phyloP scores from a whole-genome alignment of 1,284 basidiomycete genomes.

The Puccinia horiana region DNA sequence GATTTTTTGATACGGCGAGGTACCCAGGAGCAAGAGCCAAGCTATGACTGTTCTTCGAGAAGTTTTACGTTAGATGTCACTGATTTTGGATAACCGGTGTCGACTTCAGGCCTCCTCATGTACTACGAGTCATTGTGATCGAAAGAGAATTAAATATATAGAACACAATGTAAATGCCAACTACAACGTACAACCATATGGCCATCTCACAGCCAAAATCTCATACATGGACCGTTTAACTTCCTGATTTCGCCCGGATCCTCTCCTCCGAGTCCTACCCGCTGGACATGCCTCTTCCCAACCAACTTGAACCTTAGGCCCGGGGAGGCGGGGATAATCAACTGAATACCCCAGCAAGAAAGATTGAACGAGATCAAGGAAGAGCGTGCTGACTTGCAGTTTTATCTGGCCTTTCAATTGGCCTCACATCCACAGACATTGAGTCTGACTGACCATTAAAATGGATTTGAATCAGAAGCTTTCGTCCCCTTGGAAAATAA shows the following conservation, averaged over 20 bases:
- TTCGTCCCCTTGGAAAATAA: background rate
- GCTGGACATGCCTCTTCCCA: background rate
- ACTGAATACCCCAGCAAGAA: background rate
- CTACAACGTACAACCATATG: background rate
- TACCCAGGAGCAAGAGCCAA: background rate
- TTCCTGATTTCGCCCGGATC: background rate
- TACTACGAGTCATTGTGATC: background rate
- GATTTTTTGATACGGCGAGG: background rate
- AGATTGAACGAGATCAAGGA: background rate
- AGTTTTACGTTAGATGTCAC: background rate
- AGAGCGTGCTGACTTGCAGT: background rate
- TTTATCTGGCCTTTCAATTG: too few relatives aligned
- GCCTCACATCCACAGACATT: background rate
- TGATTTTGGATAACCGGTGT: conserved; percentile 3
- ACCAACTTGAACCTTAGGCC: background rate
- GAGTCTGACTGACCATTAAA: background rate
- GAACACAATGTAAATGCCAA: background rate
- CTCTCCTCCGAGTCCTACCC: background rate
- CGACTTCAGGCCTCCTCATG: background rate
- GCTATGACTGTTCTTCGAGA: background rate
- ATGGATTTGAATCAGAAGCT: background rate
- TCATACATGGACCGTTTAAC: background rate
- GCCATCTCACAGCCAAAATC: background rate
- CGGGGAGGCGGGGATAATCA: background rate
- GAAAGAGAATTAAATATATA: background rate